These are phyloP conservation scores for Dioscorea dumetorum DNA, from an alignment of 106 monocot genomes.

Conservation along the genomic window DNA sequence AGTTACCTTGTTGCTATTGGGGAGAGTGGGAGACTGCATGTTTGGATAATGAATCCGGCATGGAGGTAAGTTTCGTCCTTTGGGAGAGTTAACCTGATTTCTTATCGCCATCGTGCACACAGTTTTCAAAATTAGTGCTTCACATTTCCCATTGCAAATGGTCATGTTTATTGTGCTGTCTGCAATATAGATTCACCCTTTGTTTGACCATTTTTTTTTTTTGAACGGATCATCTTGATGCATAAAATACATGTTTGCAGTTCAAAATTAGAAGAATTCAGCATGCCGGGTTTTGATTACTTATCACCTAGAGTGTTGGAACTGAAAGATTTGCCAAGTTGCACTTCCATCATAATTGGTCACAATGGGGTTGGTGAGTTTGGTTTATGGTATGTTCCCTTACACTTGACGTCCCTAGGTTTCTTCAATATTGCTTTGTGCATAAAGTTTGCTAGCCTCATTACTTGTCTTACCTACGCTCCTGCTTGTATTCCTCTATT, in stretches of 20 bases:
- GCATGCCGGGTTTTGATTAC: slow-evolving; percentile 42
- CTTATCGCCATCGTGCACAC: no score
- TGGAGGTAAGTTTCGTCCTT: slow-evolving; percentile 59
- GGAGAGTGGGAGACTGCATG: slow-evolving; percentile 56
- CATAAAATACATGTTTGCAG: slow-evolving; percentile 33
- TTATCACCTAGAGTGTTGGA: slow-evolving; percentile 34
- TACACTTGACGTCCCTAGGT: background rate
- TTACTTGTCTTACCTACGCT: no score
- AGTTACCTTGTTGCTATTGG: slow-evolving; percentile 62
- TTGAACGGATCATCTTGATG: background rate
- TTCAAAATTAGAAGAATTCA: slow-evolving; percentile 50
- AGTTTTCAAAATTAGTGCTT: no score
- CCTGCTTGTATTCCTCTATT: no score
- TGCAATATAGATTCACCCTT: background rate
- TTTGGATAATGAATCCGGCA: slow-evolving; percentile 61
- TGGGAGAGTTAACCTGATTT: no score
- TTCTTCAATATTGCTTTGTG: no score
- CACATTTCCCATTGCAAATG: background rate
- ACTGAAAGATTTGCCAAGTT: slow-evolving; percentile 54
- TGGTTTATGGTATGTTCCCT: slow-evolving; percentile 64
- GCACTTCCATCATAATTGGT: slow-evolving; percentile 48
- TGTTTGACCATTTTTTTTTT: background rate
- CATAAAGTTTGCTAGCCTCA: no score
- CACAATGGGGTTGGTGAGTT: slow-evolving; percentile 68
- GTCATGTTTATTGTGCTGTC: background rate